Base-by-base conservation (phyloP, 1,284 basidiomycete species). In the Moniliella sp. region DNA sequence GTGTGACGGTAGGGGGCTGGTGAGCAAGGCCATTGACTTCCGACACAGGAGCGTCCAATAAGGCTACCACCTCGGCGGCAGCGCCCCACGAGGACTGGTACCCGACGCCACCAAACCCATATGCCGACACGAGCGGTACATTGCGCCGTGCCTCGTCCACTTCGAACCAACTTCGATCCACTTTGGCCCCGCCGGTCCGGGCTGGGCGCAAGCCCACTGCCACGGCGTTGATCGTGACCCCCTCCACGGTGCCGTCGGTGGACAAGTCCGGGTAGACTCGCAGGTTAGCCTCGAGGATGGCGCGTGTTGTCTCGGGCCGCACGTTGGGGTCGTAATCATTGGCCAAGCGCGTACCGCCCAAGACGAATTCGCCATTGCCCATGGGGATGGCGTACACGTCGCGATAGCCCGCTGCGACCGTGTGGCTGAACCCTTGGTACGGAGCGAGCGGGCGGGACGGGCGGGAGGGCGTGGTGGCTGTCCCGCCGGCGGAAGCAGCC, bases 301-400 rank as follows among this genome's bases (percentile, higher is more conserved):
- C 36, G 4, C n/a, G 27, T 4, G 50, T 50, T 2, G 48, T 52
- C 5, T 40, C 43, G 8, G 28, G 25, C 8, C 43, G 23, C 5
- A 41, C 33, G 3, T 30, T 11, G 3, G 32, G 28, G 13, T 42
- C 37, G 23, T 17, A 41, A 27, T 51, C 43, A 18, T 40, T 33
- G n/a, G 39, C 26, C 5, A 48, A 34, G 4, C 51, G 30, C 5
- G 51, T 54, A 2, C 51, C 51, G 21, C 51, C 51, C 12, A 48
- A 44, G 21, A 54, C 35, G 8, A 48, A 41, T 1, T 41, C 41
- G 1, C 48, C 51, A 11, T 51, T 47, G 1, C 47, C 47, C 4
- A 48, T 34, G 1, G 51, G 51, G 28, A 54, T 49, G 14, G 47
- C 25, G 36, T 54, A 54, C 3, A 40, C 35, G 17, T 54, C 49